phyloP scores from a whole-genome alignment of 495 filamentous ascomycete genomes.

The Daldinia decipiens region DNA sequence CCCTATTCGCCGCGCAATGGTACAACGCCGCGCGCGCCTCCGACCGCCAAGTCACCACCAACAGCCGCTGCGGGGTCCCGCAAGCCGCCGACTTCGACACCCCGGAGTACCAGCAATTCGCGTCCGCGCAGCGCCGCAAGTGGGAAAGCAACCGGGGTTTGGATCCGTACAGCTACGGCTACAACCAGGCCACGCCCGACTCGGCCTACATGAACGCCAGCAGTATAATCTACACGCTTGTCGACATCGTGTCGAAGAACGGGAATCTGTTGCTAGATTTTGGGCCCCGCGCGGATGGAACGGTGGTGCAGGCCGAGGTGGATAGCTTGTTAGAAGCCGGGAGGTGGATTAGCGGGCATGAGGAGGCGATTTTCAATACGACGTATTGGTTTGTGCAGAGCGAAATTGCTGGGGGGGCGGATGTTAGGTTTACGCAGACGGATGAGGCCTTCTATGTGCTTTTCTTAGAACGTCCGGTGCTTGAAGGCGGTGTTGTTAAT shows the following conservation, averaged over 20 bases:
- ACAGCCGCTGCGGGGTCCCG: slow-evolving; percentile 63
- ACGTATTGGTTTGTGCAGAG: slow-evolving; percentile 67
- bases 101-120: slow-evolving; percentile 61
- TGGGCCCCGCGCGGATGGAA: slow-evolving; percentile 63
- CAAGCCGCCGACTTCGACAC: slow-evolving; percentile 61
- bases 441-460: slow-evolving; percentile 64
- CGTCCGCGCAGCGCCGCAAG: slow-evolving; percentile 60
- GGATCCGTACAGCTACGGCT: slow-evolving; percentile 66
- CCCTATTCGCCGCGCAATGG: slow-evolving; percentile 59
- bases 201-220: slow-evolving; percentile 62
- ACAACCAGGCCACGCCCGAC: slow-evolving; percentile 61
- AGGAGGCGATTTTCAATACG: slow-evolving; percentile 65
- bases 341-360: slow-evolving; percentile 61
- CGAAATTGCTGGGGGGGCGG: slow-evolving; percentile 49
- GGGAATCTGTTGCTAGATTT: slow-evolving; percentile 66
- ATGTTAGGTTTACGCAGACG: slow-evolving; percentile 63
- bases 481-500: slow-evolving; percentile 42
- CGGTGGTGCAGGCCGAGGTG: slow-evolving; percentile 60
- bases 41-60: slow-evolving; percentile 60
- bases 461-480: slow-evolving; percentile 54
- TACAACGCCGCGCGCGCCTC: slow-evolving; percentile 54
- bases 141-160: slow-evolving; percentile 67
- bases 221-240: slow-evolving; percentile 55
- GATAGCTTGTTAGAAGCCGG: slow-evolving; percentile 60
- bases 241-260: slow-evolving; percentile 66